Evolutionary conservation across 2,329 filamentous ascomycete species (phyloP).

Genomic region (Nakataea oryzae): DNA sequence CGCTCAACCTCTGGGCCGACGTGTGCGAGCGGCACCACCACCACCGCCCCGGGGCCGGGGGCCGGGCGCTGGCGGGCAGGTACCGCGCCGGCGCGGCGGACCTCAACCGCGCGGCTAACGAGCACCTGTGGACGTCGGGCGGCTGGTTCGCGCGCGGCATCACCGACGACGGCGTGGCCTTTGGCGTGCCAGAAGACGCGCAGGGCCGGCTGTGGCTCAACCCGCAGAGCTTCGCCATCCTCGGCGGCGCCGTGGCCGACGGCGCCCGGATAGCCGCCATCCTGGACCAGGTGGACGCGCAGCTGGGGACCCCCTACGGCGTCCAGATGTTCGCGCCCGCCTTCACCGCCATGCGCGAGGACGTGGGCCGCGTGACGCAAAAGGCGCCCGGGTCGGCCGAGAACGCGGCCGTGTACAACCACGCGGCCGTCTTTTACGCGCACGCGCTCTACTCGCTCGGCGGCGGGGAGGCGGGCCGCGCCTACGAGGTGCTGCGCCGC

Average conservation of each 20-base stretch:
- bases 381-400: constrained; percentile 48
- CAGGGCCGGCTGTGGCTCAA: constrained; percentile 49
- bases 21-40: constrained; percentile 36
- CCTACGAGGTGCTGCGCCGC: constrained; percentile 37
- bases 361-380: constrained; percentile 47
- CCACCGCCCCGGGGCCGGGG: too few species aligned
- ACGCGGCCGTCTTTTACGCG: constrained; percentile 43
- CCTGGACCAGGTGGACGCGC: constrained; percentile 35
- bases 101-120: constrained; percentile 39
- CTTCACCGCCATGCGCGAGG: constrained; percentile 44
- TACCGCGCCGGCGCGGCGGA: constrained; percentile 32
- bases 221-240: constrained; percentile 44
- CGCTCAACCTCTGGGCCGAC: constrained; percentile 40
- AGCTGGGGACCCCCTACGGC: constrained; percentile 42
- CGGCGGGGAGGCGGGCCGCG: constrained; percentile 30
- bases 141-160: constrained; percentile 48
- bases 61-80: constrained; percentile 25
- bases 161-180: constrained; percentile 41
- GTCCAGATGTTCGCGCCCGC: constrained; percentile 45
- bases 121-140: constrained; percentile 35
- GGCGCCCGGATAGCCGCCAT: constrained; percentile 19
- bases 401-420: constrained; percentile 48
- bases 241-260: constrained; percentile 30
- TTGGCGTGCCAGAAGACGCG: constrained; percentile 37
- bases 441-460: constrained; percentile 40